phyloP scores from a whole-genome alignment of 176 grass and related monocot species.

The Musa acuminata region DNA sequence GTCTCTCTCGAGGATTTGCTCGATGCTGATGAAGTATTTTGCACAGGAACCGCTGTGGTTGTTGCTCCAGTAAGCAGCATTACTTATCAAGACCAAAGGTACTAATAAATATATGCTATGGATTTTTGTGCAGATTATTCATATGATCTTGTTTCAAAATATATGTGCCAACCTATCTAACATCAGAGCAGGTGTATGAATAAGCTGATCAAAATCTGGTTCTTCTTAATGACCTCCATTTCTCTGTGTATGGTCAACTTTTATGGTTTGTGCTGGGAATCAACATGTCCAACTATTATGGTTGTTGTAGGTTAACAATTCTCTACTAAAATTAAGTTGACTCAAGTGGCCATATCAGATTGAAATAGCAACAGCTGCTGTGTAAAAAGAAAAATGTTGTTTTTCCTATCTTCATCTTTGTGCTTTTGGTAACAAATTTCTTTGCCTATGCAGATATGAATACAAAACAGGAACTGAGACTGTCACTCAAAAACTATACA shows the following conservation, averaged over 20 bases:
- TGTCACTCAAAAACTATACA: conserved; percentile 49
- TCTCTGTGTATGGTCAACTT: too few relatives aligned
- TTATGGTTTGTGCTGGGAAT: too few relatives aligned
- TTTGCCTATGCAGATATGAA: conserved; percentile 31
- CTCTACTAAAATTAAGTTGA: too few relatives aligned
- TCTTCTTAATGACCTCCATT: too few relatives aligned
- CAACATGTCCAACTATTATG: too few relatives aligned
- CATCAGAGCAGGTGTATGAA: too few relatives aligned
- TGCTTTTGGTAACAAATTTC: neutral
- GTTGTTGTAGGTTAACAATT: too few relatives aligned
- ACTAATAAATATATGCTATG: neutral
- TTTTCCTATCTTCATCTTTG: neutral
- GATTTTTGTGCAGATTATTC: neutral
- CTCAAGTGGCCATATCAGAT: too few relatives aligned
- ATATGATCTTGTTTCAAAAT: too few relatives aligned
- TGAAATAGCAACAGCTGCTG: too few relatives aligned
- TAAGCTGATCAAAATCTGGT: too few relatives aligned
- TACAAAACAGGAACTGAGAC: conserved; percentile 58
- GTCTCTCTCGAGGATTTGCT: conserved; percentile 62
- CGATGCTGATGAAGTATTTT: conserved; percentile 76
- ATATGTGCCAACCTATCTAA: too few relatives aligned
- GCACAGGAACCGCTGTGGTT: conserved; percentile 88
- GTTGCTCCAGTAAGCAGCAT: conserved; percentile 56
- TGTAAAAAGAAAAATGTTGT: neutral
- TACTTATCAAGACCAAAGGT: conserved; percentile 57